Evolutionary conservation across 805 yeast species (phyloP).

Genomic region (Candida rishiriensis): DNA sequence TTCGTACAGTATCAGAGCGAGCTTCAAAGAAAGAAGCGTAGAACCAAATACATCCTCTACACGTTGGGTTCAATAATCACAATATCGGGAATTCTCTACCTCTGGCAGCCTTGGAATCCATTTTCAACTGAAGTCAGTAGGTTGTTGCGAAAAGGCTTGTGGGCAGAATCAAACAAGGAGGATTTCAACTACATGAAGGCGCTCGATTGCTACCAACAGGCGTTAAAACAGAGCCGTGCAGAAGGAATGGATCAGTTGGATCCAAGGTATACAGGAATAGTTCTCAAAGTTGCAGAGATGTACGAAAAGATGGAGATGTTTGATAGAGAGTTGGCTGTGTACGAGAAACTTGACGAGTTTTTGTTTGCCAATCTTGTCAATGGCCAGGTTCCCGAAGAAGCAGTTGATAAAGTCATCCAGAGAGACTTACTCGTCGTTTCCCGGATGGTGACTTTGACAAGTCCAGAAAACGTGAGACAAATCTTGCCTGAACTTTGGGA

Average conservation of each 20-base stretch:
- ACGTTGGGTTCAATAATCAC: constrained; percentile 15
- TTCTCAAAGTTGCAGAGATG: constrained; percentile 83
- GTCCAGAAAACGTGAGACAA: constrained; percentile 2
- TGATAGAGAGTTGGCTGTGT: constrained; percentile 63
- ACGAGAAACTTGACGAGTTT: constrained; percentile 22
- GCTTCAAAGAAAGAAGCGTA: constrained; percentile 10
- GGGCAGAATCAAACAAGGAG: constrained; percentile 77
- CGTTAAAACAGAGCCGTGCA: constrained; percentile 57
- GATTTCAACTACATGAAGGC: constrained; percentile 59
- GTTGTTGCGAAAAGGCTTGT: constrained; percentile 65
- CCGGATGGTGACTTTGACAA: constrained; percentile 22
- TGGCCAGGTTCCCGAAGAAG: constrained; percentile 19
- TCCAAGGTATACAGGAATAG: constrained; percentile 88
- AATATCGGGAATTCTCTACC: constrained; percentile 17
- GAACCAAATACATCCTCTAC: constrained; percentile 12
- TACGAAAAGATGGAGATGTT: constrained; percentile 61
- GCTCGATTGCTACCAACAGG: constrained; percentile 66
- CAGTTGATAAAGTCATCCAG: constrained; percentile 23
- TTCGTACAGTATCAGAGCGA: constrained; percentile 5
- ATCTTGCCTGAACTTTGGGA: constrained; percentile 23
- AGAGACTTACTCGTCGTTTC: constrained; percentile 27
- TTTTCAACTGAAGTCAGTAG: constrained; percentile 51
- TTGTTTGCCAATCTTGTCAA: constrained; percentile 25
- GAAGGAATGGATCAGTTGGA: constrained; percentile 51
- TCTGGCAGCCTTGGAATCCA: constrained; percentile 35